Evolutionary conservation across 2,329 filamentous ascomycete species (phyloP), one percentile per base, ranked within the genome.

Genomic region (Stemphylium beticola): DNA sequence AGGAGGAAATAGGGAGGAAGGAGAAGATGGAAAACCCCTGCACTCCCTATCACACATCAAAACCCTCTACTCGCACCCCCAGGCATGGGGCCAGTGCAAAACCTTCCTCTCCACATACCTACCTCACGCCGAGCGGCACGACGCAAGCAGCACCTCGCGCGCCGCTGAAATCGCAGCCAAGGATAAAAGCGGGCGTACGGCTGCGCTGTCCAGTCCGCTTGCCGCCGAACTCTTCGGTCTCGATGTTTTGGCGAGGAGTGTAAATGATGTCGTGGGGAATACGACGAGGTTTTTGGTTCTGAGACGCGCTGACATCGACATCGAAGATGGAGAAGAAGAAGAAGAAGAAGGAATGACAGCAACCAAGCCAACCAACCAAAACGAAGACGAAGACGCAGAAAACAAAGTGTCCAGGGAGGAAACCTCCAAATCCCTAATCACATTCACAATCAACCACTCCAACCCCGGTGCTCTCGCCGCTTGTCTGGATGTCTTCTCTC

Each of bases 31-130:
- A 11, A 10, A 33, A 12, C 4, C 36, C 1, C 9, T 9, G 2
- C 9, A 15, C 2, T 77, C 79, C 59, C 75, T 93, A 58, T 75
- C 78, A 50, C 82, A 88, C 64, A 83, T 98, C 67, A 84, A 82
- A 64, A 88, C 88, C 68, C 77, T 99, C 36, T 96, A 96, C 79
- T 95, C 91, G 20, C 95, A 99, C 76, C 93, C 93, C 9, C 95
- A 99, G 77, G 95, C 92, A 24, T 96, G 95, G 81, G 92, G 92
- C 22, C 95, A 99, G 78, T 97, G 93, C 76, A 87, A 87, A 39
- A 76, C 72, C 8, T 96, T 96, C 76, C 83, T 97, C 22, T 80
- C 82, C 8, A 79, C 81, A 24, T 81, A 90, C 66, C 84, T 96
- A 58, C 87, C 87, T 64, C 85, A 85, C 39, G 82, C 88, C n/a